These are phyloP conservation scores for Raphanus hybrid DNA, from an alignment of 441 rosid genomes.

Conservation along the genomic window DNA sequence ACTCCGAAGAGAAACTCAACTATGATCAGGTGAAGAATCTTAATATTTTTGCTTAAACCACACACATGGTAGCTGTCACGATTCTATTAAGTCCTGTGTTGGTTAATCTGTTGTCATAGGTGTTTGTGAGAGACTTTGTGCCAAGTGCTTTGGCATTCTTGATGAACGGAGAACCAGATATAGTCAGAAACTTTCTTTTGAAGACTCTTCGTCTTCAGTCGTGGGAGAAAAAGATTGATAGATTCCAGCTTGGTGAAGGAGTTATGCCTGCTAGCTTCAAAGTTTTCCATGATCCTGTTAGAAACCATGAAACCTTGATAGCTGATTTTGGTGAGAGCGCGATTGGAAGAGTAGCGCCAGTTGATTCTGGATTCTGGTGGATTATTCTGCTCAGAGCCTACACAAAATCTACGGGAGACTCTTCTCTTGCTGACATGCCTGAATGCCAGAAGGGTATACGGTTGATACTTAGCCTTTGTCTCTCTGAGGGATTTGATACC, in stretches of 20 bases:
- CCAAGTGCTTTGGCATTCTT: slow-evolving; percentile 78
- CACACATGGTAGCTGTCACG: background rate
- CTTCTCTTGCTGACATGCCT: slow-evolving; percentile 82
- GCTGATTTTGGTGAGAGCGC: slow-evolving; percentile 97
- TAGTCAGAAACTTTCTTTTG: slow-evolving; percentile 80
- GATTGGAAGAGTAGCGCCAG: slow-evolving; percentile 95
- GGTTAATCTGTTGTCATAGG: slow-evolving; percentile 44
- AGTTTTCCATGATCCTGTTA: slow-evolving; percentile 82
- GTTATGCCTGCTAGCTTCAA: slow-evolving; percentile 97
- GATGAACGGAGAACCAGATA: slow-evolving; percentile 88
- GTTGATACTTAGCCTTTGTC: slow-evolving; percentile 79
- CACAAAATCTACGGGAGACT: slow-evolving; percentile 87
- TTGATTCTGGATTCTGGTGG: slow-evolving; percentile 99
- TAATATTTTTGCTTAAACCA: background rate
- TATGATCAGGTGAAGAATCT: slow-evolving; percentile 76
- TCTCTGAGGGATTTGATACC: slow-evolving; percentile 90
- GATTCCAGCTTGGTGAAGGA: slow-evolving; percentile 93
- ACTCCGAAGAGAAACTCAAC: slow-evolving; percentile 74
- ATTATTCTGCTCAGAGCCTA: slow-evolving; percentile 87
- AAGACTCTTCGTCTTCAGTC: slow-evolving; percentile 92
- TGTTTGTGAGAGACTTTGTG: too few species aligned
- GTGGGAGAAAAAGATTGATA: slow-evolving; percentile 88
- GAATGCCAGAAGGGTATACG: slow-evolving; percentile 98
- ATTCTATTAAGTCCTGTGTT: background rate
- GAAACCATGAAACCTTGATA: slow-evolving; percentile 73